Conservation (phyloP, 495 filamentous ascomycete species). For the Halenospora varia region DNA sequence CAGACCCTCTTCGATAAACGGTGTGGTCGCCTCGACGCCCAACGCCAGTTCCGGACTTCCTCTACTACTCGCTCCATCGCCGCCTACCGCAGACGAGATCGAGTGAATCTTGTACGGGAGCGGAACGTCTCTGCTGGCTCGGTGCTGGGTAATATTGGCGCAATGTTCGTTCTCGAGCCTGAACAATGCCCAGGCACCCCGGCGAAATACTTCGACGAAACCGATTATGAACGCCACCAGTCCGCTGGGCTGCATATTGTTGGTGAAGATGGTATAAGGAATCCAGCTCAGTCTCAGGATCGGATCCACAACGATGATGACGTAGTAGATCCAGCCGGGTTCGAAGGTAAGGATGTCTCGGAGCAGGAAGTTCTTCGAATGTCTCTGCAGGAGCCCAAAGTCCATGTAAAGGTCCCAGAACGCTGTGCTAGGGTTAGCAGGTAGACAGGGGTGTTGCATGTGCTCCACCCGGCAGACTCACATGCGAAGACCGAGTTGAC, state of each 20-base stretch:
- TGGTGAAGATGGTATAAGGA: constrained; percentile 79
- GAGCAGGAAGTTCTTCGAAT: constrained; percentile 63
- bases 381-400: constrained; percentile 78
- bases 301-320: constrained; percentile 76
- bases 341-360: constrained; percentile 77
- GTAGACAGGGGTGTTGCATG: background rate
- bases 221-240: constrained; percentile 70
- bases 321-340: constrained; percentile 74
- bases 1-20: no score
- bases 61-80: no score
- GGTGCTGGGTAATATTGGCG: constrained; percentile 78
- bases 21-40: no score
- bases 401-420: constrained; percentile 98
- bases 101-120: constrained; percentile 64
- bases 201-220: constrained; percentile 71
- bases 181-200: constrained; percentile 87
- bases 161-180: constrained; percentile 97
- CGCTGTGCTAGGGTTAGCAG: constrained; percentile 34
- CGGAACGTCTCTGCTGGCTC: constrained; percentile 74
- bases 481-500: constrained; percentile 79
- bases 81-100: no score
- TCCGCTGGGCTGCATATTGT: constrained; percentile 78
- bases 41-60: no score
- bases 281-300: constrained; percentile 93
- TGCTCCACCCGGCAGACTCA: no score